A percentile compares a stretch with the other conserved stretches of the same genome.
These are phyloP conservation scores for Euphorbia tirucalli DNA, from an alignment of 345 rosid species.

Conservation along the genomic window DNA sequence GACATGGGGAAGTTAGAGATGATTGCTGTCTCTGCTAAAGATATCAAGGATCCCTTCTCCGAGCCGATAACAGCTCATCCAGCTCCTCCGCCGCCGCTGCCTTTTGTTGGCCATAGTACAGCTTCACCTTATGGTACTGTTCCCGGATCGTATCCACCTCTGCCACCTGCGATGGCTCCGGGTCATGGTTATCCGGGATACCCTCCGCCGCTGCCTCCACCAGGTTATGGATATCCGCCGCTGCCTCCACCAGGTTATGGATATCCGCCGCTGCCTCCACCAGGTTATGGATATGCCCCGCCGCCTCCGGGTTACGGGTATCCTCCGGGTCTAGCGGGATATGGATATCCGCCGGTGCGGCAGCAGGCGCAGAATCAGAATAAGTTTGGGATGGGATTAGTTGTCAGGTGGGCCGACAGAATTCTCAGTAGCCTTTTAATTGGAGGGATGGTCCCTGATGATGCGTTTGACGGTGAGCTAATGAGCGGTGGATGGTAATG, in stretches of 20 bases:
- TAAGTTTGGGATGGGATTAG: slow-evolving; percentile 56
- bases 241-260: slow-evolving; percentile 23
- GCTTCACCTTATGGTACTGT: slow-evolving; percentile 2
- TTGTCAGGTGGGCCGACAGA: slow-evolving; percentile 73
- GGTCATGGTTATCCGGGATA: too few relatives aligned
- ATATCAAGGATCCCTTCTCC: slow-evolving; percentile 54
- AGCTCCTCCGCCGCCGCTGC: not conserved
- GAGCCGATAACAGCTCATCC: slow-evolving; percentile 21
- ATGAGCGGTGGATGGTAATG: too few relatives aligned
- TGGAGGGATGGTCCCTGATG: slow-evolving; percentile 70
- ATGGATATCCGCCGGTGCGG: slow-evolving; percentile 39
- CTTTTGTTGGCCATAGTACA: slow-evolving; percentile 9
- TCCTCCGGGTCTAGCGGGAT: slow-evolving; percentile 22
- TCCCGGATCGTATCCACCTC: too few relatives aligned
- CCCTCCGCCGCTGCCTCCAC: too few relatives aligned
- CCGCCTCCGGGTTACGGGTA: slow-evolving; percentile 37
- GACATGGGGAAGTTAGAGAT: slow-evolving; percentile 63
- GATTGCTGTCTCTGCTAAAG: slow-evolving; percentile 63
- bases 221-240: slow-evolving; percentile 37
- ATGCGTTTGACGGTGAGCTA: slow-evolving; percentile 27
- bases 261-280: slow-evolving; percentile 29
- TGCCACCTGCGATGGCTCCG: too few relatives aligned
- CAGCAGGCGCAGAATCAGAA: slow-evolving; percentile 48
- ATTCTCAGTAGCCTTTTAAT: slow-evolving; percentile 65
- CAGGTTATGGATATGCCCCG: slow-evolving; percentile 22